These are phyloP conservation scores for Pseudotsuga menziesii DNA, from an alignment of 75 land plant genomes.

Conservation along the genomic window DNA sequence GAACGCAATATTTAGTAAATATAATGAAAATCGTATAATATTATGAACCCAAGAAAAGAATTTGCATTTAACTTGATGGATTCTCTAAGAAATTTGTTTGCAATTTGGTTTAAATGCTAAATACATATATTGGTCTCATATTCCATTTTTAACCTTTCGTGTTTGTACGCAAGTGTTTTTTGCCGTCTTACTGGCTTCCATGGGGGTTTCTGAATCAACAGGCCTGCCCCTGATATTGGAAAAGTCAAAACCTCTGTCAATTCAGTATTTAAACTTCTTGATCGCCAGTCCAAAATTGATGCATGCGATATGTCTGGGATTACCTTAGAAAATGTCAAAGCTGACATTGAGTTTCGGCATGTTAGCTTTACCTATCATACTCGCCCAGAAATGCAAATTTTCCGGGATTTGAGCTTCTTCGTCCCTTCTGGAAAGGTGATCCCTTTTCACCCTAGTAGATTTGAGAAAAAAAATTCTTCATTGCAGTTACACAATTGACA, in stretches of 20 bases:
- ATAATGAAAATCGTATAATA: no score
- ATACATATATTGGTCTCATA: background rate
- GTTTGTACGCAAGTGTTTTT: constrained; percentile 12
- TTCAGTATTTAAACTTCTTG: constrained; percentile 66
- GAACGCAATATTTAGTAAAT: no score
- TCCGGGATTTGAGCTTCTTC: constrained; percentile 43
- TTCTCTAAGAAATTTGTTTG: no score
- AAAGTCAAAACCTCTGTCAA: constrained; percentile 61
- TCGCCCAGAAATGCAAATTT: constrained; percentile 49
- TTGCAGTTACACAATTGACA: constrained; percentile 3
- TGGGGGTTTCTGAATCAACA: constrained; percentile 61
- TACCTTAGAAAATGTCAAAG: constrained; percentile 33
- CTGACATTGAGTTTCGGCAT: constrained; percentile 65
- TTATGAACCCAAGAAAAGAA: no score
- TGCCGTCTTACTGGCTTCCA: constrained; percentile 61
- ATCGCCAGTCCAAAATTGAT: constrained; percentile 55
- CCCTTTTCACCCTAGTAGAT: background rate
- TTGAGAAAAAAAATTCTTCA: background rate
- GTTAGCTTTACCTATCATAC: constrained; percentile 67
- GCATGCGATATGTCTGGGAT: constrained; percentile 32
- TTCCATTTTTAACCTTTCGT: background rate
- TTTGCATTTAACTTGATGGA: no score
- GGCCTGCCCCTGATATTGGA: constrained; percentile 48
- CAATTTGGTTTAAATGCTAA: no score
- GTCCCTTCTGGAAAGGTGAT: constrained; percentile 67